A percentile compares a stretch with the other conserved stretches of the same genome.
These are phyloP conservation scores for Globisporangium cederbergense DNA, from an alignment of 352 stramenopile genomes.

Conservation along the genomic window DNA sequence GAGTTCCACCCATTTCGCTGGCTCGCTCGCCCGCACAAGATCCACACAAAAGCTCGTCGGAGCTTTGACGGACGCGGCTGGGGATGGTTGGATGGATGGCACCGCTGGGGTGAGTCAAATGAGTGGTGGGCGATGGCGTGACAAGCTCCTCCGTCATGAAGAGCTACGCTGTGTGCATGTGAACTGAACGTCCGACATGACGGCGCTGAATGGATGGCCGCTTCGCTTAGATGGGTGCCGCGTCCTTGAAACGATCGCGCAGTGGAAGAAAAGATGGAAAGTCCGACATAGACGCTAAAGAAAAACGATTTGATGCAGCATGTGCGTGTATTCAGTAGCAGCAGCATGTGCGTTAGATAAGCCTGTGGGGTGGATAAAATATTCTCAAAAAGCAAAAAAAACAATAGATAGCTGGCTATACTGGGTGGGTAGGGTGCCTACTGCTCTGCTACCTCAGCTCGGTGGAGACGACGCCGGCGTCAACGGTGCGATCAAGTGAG, in stretches of 20 bases:
- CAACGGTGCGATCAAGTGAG: slow-evolving; percentile 26
- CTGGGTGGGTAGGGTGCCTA: background rate
- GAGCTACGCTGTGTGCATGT: background rate
- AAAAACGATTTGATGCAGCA: background rate
- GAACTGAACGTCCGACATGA: no score
- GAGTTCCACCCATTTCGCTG: slow-evolving; percentile 10
- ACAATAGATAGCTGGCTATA: slow-evolving; percentile 17
- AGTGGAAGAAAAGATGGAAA: background rate
- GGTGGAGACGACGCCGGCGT: slow-evolving; percentile 12
- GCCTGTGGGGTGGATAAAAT: slow-evolving; percentile 12
- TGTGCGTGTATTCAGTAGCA: slow-evolving; percentile 8
- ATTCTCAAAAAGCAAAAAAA: slow-evolving; percentile 19
- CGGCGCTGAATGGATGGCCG: background rate
- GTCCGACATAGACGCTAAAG: background rate
- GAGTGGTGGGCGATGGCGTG: background rate
- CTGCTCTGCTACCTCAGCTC: slow-evolving; percentile 12
- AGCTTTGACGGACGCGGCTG: background rate
- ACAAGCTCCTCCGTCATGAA: background rate
- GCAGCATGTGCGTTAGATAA: background rate
- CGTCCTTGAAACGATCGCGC: slow-evolving; percentile 1
- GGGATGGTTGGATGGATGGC: background rate
- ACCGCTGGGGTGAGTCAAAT: background rate
- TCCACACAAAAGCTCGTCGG: background rate
- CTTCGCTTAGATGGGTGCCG: background rate
- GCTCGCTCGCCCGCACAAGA: background rate